Evolutionary conservation across 768 basidiomycete species (phyloP), one percentile per base, ranked within the genome.

Genomic region (Suillus bovinus): DNA sequence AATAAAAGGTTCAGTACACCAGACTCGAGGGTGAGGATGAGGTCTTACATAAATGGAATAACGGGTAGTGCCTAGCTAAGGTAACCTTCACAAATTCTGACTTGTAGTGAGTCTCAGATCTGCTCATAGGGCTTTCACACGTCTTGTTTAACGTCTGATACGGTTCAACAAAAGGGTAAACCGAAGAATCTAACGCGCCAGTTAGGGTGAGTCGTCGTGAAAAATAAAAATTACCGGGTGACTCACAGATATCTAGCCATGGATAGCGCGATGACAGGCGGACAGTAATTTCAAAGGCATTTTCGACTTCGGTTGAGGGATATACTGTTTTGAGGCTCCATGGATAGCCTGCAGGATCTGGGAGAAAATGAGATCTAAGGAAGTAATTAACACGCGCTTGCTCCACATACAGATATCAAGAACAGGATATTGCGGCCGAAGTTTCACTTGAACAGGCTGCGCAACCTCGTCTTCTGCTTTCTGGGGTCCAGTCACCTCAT

Each of bases 371-470:
- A 66, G 58, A 38, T 29, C n/a, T 20, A 38, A 57, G 42, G 54
- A 33, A 13, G 38, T 27, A 16, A 29, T 16, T 13, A 56, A 16
- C 9, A 20, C 29, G 16, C n/a, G n/a, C 27, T 52, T 16, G 20
- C 5, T 52, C 58, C 33, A 67, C 76, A 61, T 64, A 80, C 80
- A 80, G 10, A 77, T 66, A 58, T 74, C 69, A 36, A 81, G 74
- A 33, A 58, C 29, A 10, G 73, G 71, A 59, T 72, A 71, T 50
- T 8, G 55, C 3, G 42, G 36, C 17, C 60, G 47, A 20, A 72
- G 53, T 46, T 61, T 72, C 24, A 70, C 61, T n/a, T 22, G 14
- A 33, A 67, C 16, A 8, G 59, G 49, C 14, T 20, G 13, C 39
- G 50, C 11, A 31, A 27, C 31, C 5, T 56, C 34, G 41, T 55